Evolutionary conservation across 495 filamentous ascomycete genomes (phyloP).

Genomic region (Lichenothelia convexa): DNA sequence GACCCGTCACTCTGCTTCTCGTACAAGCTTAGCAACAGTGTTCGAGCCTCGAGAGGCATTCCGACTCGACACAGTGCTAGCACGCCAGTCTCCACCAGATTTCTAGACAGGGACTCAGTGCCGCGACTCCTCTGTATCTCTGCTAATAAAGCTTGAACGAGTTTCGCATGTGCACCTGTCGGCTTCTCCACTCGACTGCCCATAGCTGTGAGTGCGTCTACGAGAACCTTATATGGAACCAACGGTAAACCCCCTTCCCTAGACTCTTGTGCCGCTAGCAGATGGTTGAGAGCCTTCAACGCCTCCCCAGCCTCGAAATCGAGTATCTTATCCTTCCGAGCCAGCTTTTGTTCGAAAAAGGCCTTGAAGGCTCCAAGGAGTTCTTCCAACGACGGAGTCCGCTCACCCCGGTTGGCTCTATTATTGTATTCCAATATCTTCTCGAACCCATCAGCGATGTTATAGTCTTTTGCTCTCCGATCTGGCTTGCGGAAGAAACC

Average conservation of each 20-base stretch:
- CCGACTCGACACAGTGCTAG: no score
- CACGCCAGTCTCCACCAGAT: no score
- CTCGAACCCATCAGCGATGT: conserved; percentile 42
- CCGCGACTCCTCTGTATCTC: background rate
- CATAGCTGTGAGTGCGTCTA: no score
- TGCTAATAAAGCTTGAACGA: background rate
- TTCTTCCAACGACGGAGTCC: conserved; percentile 40
- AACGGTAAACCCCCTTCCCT: conserved; percentile 36
- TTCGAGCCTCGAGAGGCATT: no score
- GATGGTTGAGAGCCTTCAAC: conserved; percentile 37
- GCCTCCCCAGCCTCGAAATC: conserved; percentile 45
- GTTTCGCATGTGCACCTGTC: no score
- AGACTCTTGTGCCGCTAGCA: conserved; percentile 32
- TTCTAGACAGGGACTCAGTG: background rate
- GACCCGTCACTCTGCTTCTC: background rate
- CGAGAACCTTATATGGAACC: conserved; percentile 27
- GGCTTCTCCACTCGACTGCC: no score
- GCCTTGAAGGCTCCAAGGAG: conserved; percentile 42
- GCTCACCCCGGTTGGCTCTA: conserved; percentile 26
- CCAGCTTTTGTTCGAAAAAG: conserved; percentile 36
- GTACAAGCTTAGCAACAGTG: no score
- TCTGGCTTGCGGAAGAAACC: conserved; percentile 38
- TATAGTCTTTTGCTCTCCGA: conserved; percentile 31
- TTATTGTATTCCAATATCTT: conserved; percentile 32
- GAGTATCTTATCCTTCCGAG: conserved; percentile 35